These are phyloP conservation scores for Isoetes taiwanensis DNA, from an alignment of 75 land plant genomes.

Conservation along the genomic window DNA sequence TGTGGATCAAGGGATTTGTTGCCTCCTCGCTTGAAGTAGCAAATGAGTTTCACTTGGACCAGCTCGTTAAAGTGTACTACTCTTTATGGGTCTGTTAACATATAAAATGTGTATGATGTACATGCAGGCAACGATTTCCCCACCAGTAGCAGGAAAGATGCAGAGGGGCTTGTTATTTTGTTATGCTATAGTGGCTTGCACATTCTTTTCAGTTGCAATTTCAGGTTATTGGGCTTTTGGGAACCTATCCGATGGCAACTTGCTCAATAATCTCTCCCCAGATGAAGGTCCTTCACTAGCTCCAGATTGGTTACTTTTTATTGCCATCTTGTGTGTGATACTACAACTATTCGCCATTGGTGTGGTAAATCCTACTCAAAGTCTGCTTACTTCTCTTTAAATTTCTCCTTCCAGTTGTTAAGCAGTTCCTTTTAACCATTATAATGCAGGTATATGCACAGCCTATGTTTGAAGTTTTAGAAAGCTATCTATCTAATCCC, in stretches of 20 bases:
- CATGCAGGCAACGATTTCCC: slow-evolving; percentile 77
- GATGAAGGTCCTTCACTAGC: slow-evolving; percentile 44
- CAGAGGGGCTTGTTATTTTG: slow-evolving; percentile 64
- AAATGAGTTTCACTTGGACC: no score
- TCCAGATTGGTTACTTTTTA: slow-evolving; percentile 51
- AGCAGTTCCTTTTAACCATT: not conserved
- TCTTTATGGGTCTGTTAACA: no score
- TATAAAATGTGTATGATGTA: not conserved
- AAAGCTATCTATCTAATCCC: slow-evolving; percentile 51
- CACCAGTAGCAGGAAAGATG: slow-evolving; percentile 88
- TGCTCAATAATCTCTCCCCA: slow-evolving; percentile 52
- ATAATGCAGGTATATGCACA: slow-evolving; percentile 71
- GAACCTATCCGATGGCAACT: slow-evolving; percentile 46
- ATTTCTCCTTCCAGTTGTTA: not conserved
- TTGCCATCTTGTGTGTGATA: slow-evolving; percentile 44
- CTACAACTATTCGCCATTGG: slow-evolving; percentile 73
- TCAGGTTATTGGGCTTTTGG: slow-evolving; percentile 91
- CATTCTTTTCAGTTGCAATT: slow-evolving; percentile 58
- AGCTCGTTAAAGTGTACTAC: no score
- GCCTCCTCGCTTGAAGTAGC: no score
- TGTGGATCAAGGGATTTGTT: no score
- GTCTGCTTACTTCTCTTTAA: not conserved
- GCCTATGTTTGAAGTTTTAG: slow-evolving; percentile 84
- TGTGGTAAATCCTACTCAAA: slow-evolving; percentile 28
- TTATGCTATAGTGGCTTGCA: slow-evolving; percentile 48